Base-by-base conservation (phyloP, 768 basidiomycete genomes). In the Leccinellum luteum region DNA sequence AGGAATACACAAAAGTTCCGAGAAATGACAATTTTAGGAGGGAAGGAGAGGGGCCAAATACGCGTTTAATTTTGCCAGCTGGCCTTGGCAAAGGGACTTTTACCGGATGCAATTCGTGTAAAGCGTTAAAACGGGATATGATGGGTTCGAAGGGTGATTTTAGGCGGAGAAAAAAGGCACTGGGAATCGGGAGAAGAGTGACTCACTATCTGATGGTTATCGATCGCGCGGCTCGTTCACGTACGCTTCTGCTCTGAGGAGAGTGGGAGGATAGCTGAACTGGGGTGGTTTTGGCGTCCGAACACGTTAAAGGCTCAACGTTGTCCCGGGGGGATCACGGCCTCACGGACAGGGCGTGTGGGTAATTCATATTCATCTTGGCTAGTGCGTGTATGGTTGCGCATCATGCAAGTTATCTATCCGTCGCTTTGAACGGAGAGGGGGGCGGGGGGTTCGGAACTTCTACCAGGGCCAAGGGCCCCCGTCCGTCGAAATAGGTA, bases 391-490 rank as follows among this genome's bases (percentile, higher is more conserved):
- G 43, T 23, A 31, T 45, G 27, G 47, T 6, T 35, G 35, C 17
- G 35, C 17, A 57, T 55, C 27, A 21, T 51, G 41, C 48, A 8
- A 35, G 35, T 35, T 35, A 35, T 38, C 47, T 52, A 61, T 61
- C 52, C 44, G 60, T 51, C 12, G 5, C 13, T 31, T 23, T 32
- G 27, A 28, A 41, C 45, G 27, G 8, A 30, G 13, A 35, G 38
- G 38, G 15, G 38, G 38, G 35, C 35, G 35, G 35, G 51, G 35
- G 52, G 56, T 52, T 59, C 32, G 57, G 47, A 41, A 15, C 52
- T 55, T 59, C 52, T 53, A 57, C 44, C 49, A 56, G n/a, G 56
- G 41, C 19, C 58, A 57, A 51, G 58, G 56, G 38, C 47, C 45
- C 50, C 58, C 51, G 61, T 51, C 48, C 4, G 38, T n/a, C 17